phyloP scores from a whole-genome alignment of 2,329 filamentous ascomycete genomes.

The Phialophora verrucosa region DNA sequence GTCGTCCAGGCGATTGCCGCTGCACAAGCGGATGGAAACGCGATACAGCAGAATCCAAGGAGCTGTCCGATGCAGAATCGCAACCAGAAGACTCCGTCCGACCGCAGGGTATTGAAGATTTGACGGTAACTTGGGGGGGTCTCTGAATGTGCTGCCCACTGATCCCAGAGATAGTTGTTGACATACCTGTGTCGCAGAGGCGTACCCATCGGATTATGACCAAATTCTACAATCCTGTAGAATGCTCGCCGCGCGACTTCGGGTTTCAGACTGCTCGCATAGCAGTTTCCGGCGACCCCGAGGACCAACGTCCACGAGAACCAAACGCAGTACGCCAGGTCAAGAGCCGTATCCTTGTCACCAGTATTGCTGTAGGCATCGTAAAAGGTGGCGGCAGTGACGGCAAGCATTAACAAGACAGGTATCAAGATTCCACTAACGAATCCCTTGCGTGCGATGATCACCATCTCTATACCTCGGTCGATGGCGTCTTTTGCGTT shows the following conservation, averaged over 20 bases:
- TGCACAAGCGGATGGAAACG: neutral
- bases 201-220: neutral
- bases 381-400: conserved; percentile 11
- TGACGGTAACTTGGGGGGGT: neutral
- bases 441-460: conserved; percentile 9
- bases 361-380: conserved; percentile 8
- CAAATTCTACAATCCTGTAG: neutral
- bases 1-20: neutral
- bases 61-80: neutral
- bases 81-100: neutral
- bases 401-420: conserved; percentile 4
- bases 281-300: conserved; percentile 12
- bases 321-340: conserved; percentile 9
- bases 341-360: conserved; percentile 2
- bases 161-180: conserved; percentile 1
- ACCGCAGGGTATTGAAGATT: neutral
- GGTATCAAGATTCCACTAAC: conserved; percentile 9
- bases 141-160: conserved; percentile 1
- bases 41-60: neutral
- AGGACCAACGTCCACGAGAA: conserved; percentile 8
- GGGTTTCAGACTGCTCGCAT: conserved; percentile 5
- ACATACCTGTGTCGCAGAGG: conserved; percentile 11
- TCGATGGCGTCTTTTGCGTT: neutral
- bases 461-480: neutral
- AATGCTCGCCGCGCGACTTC: conserved; percentile 2